Percentiles rank a stretch among this genome's conserved stretches.
Evolutionary conservation across 2,329 filamentous ascomycete species (phyloP).

Genomic region (Monilinia laxa): DNA sequence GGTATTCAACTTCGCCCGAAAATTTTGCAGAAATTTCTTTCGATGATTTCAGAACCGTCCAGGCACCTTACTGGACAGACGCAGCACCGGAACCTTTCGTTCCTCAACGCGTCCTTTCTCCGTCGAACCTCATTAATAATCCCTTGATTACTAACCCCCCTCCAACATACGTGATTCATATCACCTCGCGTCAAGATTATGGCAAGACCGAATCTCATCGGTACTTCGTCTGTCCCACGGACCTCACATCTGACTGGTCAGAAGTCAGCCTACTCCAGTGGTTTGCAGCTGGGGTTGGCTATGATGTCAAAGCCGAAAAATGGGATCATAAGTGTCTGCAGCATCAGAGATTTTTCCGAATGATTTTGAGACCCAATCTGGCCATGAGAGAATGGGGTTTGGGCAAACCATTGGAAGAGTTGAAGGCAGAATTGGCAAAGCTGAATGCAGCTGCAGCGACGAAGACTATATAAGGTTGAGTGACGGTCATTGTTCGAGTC

Average conservation of each 20-base stretch:
- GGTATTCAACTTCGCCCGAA: background rate
- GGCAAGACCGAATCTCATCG: constrained; percentile 35
- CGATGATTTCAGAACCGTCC: constrained; percentile 3
- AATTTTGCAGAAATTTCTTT: constrained; percentile 11
- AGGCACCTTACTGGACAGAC: constrained; percentile 5
- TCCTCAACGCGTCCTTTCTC: constrained; percentile 28
- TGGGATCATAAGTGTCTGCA: constrained; percentile 37
- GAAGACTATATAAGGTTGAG: background rate
- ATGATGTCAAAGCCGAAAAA: constrained; percentile 34
- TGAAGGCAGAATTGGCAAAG: constrained; percentile 13
- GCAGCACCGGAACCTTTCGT: constrained; percentile 16
- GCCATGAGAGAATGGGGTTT: constrained; percentile 25
- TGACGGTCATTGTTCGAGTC: background rate
- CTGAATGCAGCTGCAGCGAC: background rate
- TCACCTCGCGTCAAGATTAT: constrained; percentile 35
- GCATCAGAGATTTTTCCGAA: constrained; percentile 34
- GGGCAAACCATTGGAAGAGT: constrained; percentile 15
- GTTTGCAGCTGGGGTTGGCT: constrained; percentile 34
- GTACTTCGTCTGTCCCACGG: constrained; percentile 35
- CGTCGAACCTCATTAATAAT: constrained; percentile 32
- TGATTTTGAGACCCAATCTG: constrained; percentile 36
- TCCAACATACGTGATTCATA: constrained; percentile 34
- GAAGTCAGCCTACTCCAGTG: constrained; percentile 34
- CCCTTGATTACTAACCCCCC: constrained; percentile 27
- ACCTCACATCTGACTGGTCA: constrained; percentile 33